Percentiles rank a stretch among this genome's conserved stretches.
Conservation (phyloP, 106 monocot genomes). For the Agapanthus africanus region DNA sequence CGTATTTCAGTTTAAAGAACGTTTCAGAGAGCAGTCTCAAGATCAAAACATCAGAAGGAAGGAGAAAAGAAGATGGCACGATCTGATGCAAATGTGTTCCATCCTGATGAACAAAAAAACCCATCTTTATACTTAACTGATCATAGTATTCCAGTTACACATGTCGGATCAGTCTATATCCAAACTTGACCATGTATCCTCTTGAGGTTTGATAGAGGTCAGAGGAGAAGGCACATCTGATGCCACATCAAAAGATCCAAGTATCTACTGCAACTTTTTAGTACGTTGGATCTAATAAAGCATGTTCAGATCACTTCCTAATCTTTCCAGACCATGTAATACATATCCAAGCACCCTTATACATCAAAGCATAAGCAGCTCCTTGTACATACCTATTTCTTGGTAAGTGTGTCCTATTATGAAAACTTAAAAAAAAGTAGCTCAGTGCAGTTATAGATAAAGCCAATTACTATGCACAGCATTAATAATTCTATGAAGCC, state of each 20-base stretch:
- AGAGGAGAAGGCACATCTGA: background rate
- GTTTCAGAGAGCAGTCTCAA: background rate
- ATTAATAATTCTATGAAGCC: background rate
- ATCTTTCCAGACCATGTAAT: background rate
- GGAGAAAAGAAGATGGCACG: conserved; percentile 2
- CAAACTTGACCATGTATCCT: background rate
- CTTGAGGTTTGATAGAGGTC: background rate
- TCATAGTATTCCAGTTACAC: background rate
- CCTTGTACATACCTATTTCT: background rate
- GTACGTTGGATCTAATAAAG: background rate
- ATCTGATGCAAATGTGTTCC: background rate
- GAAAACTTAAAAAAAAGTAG: background rate
- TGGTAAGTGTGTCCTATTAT: background rate
- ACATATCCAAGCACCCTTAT: background rate
- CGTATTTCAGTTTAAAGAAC: background rate
- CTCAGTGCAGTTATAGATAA: background rate
- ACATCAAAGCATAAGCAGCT: background rate
- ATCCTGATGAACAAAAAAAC: background rate
- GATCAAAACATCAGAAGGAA: background rate
- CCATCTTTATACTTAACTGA: background rate
- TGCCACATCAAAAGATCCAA: background rate
- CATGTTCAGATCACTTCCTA: background rate
- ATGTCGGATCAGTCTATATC: background rate
- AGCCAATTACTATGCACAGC: background rate
- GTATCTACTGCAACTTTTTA: background rate